These are phyloP conservation scores for Calocybe gambosa DNA, from an alignment of 1,284 basidiomycete species.

Conservation along the genomic window DNA sequence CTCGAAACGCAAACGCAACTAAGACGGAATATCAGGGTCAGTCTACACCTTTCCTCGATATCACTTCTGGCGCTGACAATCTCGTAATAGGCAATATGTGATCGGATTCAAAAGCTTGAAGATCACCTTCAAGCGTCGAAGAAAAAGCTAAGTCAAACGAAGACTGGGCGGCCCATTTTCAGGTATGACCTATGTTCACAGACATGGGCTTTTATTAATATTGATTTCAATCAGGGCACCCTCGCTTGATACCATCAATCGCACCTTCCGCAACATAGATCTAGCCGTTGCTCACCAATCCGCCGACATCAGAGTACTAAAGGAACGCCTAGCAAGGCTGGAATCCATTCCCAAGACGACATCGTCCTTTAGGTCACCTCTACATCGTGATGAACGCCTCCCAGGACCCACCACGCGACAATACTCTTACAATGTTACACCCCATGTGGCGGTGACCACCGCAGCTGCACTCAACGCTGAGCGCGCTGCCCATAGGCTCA, in stretches of 20 bases:
- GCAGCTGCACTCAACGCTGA: slow-evolving; percentile 77
- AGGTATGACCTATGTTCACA: slow-evolving; percentile 37
- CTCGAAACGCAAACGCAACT: slow-evolving; percentile 77
- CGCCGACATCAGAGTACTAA: slow-evolving; percentile 51
- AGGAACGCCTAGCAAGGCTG: slow-evolving; percentile 50
- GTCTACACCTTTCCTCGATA: slow-evolving; percentile 20
- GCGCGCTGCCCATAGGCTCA: slow-evolving; percentile 62
- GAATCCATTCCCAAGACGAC: slow-evolving; percentile 27
- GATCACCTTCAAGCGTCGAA: slow-evolving; percentile 65
- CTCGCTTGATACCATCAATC: slow-evolving; percentile 76
- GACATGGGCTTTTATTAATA: background rate
- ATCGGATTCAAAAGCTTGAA: slow-evolving; percentile 74
- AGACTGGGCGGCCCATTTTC: slow-evolving; percentile 56
- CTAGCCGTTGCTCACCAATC: slow-evolving; percentile 59
- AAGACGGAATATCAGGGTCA: slow-evolving; percentile 61
- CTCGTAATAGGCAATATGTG: slow-evolving; percentile 50
- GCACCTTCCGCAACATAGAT: slow-evolving; percentile 81
- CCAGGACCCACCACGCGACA: slow-evolving; percentile 27
- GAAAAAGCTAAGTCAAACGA: slow-evolving; percentile 59
- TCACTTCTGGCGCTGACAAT: slow-evolving; percentile 6
- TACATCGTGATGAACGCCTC: slow-evolving; percentile 36
- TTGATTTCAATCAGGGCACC: slow-evolving; percentile 50
- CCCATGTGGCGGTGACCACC: slow-evolving; percentile 62
- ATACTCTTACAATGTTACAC: slow-evolving; percentile 44
- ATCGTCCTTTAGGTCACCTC: slow-evolving; percentile 11